Evolutionary conservation across 2,329 filamentous ascomycete species (phyloP), one percentile per base, ranked within the genome.

Genomic region (Hansfordia pulvinata): DNA sequence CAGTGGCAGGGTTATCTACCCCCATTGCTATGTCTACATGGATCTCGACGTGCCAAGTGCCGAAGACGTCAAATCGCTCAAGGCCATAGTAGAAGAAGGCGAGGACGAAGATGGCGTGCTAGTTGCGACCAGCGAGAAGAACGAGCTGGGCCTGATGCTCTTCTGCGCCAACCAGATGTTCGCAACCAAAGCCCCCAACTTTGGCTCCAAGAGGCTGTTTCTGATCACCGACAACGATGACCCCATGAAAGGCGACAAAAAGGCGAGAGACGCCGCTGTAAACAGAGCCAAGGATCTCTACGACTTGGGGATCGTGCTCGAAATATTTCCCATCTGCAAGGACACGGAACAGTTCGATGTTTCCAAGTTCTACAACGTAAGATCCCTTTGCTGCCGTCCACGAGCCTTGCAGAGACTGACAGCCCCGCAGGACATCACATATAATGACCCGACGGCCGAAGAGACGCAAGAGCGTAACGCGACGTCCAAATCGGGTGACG

Each of bases 131-230:
- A 56, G 68, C 4, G 73, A 86, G 29, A 58, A 64, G 2, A 75
- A 80, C 1, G 74, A 76, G 18, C 93, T 98, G 76, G 73, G 82
- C 8, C 93, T 86, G 41, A 67, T 98, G 3, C 63, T 98, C 2
- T 94, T 94, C 47, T 93, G 86, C 41, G 88, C 85, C 19, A 96
- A 96, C 38, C 85, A 94, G 45, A 81, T 96, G 27, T 94, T 98
- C 47, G 93, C 86, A 2, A 93, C 83, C 3, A 93, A 81, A 48
- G 86, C 90, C 0, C 76, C 90, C 11, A 96, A 94, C 44, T 96
- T 96, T 49, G 78, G 83, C 4, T 96, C 88, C 5, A 67, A 88
- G 33, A 72, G 90, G 18, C 57, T 98, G n/a, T 98, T 98, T 53
- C 73, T 98, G 35, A 83, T 98, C 30, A 96, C 90, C 0, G 85